These are phyloP conservation scores for Ochetophila trinervis DNA, from an alignment of 306 rosid genomes.

Conservation along the genomic window DNA sequence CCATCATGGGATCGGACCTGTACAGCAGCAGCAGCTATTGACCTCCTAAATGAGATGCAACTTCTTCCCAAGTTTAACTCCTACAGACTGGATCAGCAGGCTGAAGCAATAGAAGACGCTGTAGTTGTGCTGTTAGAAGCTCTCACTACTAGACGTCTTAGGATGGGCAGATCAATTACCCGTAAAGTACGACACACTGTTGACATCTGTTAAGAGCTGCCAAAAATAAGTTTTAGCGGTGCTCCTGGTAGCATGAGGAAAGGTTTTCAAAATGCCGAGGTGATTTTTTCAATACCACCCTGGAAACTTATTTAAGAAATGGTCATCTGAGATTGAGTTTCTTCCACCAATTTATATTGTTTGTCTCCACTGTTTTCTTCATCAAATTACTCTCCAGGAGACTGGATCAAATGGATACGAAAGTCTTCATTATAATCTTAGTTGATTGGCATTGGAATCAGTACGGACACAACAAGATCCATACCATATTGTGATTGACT, in stretches of 20 bases:
- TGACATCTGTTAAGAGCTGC: constrained; percentile 32
- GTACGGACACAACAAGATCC: too few relatives aligned
- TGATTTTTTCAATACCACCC: constrained; percentile 2
- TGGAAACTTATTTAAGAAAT: neutral
- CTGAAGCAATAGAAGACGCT: constrained; percentile 65
- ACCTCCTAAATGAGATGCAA: constrained; percentile 77
- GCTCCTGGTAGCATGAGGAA: neutral
- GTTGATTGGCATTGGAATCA: too few relatives aligned
- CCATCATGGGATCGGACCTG: constrained; percentile 98
- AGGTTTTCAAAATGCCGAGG: constrained; percentile 3
- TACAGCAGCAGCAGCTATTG: constrained; percentile 81
- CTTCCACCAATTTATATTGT: neutral
- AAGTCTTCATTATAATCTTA: too few relatives aligned
- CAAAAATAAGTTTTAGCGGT: constrained; percentile 1
- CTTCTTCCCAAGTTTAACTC: constrained; percentile 53
- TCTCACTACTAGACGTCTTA: constrained; percentile 69
- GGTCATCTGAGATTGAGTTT: neutral
- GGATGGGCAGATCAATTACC: constrained; percentile 94
- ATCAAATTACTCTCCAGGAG: too few relatives aligned
- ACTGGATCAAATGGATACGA: too few relatives aligned
- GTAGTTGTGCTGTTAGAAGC: constrained; percentile 61
- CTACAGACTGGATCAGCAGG: constrained; percentile 53
- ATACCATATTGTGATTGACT: too few relatives aligned
- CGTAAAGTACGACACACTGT: constrained; percentile 62
- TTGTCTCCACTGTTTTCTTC: neutral